Evolutionary conservation across 208 protist genomes (phyloP), one percentile per base, ranked within the genome.

Genomic region (Wallacemonas sp.): DNA sequence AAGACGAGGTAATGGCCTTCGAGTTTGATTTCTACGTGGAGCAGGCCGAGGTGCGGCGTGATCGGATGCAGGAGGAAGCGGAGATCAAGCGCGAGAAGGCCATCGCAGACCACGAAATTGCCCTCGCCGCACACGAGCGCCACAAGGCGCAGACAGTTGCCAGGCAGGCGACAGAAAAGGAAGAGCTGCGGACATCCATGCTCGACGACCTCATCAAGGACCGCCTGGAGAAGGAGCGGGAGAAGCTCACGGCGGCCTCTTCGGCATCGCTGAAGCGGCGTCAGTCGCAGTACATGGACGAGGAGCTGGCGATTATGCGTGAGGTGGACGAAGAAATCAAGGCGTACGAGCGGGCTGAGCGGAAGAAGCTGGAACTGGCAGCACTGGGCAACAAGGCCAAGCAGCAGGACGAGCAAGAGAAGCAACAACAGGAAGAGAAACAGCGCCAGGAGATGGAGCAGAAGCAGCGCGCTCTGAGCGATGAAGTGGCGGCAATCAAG

Each of bases 321-420:
- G 80, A 86, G 74, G 73, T 90, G 22, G 80, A 89, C 17, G 76
- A 88, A 54, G 83, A 93, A 62, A 77, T 90, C 41, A 21, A 42
- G 14, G 74, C 78, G 34, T 88, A 84, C 55, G 78, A 79, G 53
- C 38, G 46, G 19, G 68, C 68, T 12, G 69, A 82, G 58, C 62
- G 55, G 21, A 28, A 74, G 59, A 67, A 75, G 36, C 28, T 34
- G 4, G 66, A 81, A 36, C 19, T 46, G 27, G 33, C 36, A 11
- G 39, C 41, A 31, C 6, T 19, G 31, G 42, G 26, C 51, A 64
- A 34, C 51, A 11, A 49, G 22, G 41, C 24, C 27, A 39, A 56
- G 68, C 63, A 19, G 45, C 28, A 30, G 53, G 19, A 38, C 39
- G 36, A 3, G 39, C 34, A 62, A 28, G 22, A 42, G 24, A 49